Conservation (phyloP, 2,329 filamentous ascomycete species). For the Colletotrichum liriopes region DNA sequence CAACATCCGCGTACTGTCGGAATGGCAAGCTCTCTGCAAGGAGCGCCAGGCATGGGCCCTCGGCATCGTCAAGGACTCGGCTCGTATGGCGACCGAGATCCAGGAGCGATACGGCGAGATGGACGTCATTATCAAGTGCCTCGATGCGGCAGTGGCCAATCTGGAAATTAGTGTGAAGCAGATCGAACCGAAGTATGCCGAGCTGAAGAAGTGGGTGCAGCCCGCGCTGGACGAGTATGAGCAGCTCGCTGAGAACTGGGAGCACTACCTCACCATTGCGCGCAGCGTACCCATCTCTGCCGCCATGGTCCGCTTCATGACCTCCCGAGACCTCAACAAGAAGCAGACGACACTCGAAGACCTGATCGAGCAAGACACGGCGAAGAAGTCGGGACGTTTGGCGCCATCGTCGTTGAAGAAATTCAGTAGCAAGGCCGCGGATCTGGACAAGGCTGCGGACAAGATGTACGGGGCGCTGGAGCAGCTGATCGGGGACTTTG, state of each 20-base stretch:
- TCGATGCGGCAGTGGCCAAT: constrained; percentile 90
- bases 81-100: constrained; percentile 73
- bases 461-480: constrained; percentile 75
- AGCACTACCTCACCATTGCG: constrained; percentile 77
- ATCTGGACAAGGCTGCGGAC: constrained; percentile 73
- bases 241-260: constrained; percentile 75
- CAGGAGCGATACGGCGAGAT: constrained; percentile 80
- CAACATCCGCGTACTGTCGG: constrained; percentile 83
- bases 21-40: constrained; percentile 92
- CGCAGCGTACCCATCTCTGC: constrained; percentile 75
- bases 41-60: constrained; percentile 86
- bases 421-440: constrained; percentile 72
- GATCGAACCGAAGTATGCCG: constrained; percentile 80
- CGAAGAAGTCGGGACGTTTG: constrained; percentile 79
- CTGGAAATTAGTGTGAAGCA: constrained; percentile 81
- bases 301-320: constrained; percentile 78
- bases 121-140: constrained; percentile 82
- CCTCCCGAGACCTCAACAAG: constrained; percentile 60
- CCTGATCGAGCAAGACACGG: constrained; percentile 81
- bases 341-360: constrained; percentile 77
- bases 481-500: constrained; percentile 74
- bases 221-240: constrained; percentile 79
- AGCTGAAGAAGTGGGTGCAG: constrained; percentile 79
- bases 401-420: constrained; percentile 71
- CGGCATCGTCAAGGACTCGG: constrained; percentile 78